Conservation (phyloP, 306 rosid genomes). For the barrel medic (Medicago truncatula) region MtrunA17r5.0-ANR NC_053042.1:39256501-39257000, state of each 20-base stretch:
- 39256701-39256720: background rate
- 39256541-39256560: background rate
- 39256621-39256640: background rate
- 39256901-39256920: slow-evolving; percentile 78
- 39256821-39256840: slow-evolving; percentile 74
- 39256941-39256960: slow-evolving; percentile 61
- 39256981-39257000: no score
- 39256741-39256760: slow-evolving; percentile 63
- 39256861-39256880: slow-evolving; percentile 60
- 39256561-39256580: background rate
- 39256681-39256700: background rate
- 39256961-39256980: slow-evolving; percentile 43
- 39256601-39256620: background rate
- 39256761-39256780: slow-evolving; percentile 81
- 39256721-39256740: slow-evolving; percentile 32
- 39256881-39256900: slow-evolving; percentile 67
- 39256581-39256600: background rate
- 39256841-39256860: slow-evolving; percentile 88
- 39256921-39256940: slow-evolving; percentile 91
- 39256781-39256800: slow-evolving; percentile 55
- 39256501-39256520: no score
- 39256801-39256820: slow-evolving; percentile 63
- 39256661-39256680: background rate
- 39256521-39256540: no score
- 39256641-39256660: background rate